phyloP scores from a whole-genome alignment of 2,329 filamentous ascomycete species.

The Penicillium sp. region DNA sequence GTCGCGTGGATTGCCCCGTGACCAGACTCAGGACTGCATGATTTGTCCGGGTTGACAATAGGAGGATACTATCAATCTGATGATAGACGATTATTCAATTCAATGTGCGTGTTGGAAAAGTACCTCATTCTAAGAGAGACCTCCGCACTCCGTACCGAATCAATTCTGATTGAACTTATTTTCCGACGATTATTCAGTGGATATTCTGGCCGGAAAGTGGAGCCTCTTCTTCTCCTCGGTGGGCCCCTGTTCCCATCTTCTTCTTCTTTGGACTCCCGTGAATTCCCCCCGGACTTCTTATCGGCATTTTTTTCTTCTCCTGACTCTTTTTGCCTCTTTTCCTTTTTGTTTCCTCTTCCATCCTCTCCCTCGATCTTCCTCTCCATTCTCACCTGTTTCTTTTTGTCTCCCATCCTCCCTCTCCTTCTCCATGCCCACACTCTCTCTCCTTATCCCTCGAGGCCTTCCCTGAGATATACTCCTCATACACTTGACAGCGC shows the following conservation, averaged over 20 bases:
- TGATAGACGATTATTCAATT: too few relatives aligned
- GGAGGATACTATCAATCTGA: too few relatives aligned
- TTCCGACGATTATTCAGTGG: too few relatives aligned
- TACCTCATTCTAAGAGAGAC: too few relatives aligned
- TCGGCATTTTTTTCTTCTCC: slow-evolving; percentile 4
- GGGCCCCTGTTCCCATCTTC: not conserved
- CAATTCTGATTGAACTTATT: too few relatives aligned
- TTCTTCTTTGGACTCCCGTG: not conserved
- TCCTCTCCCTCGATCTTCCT: slow-evolving; percentile 4
- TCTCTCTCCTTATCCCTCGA: not conserved
- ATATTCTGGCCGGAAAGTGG: not conserved
- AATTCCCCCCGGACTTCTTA: slow-evolving; percentile 25
- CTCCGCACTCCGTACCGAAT: too few relatives aligned
- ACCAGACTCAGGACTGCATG: not conserved
- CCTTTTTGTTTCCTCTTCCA: not conserved
- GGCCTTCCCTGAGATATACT: not conserved
- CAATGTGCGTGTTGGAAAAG: too few relatives aligned
- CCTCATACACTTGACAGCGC: not conserved
- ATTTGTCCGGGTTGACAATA: too few relatives aligned
- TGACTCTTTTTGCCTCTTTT: slow-evolving; percentile 9
- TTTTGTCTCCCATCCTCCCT: slow-evolving; percentile 7
- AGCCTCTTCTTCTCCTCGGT: not conserved
- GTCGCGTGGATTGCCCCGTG: not conserved
- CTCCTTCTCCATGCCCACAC: slow-evolving; percentile 16
- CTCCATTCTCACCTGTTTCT: slow-evolving; percentile 6